Percentiles rank a stretch among this genome's conserved stretches.
Conservation (phyloP, 2,329 filamentous ascomycete genomes). For the Coniella lustricola region DNA sequence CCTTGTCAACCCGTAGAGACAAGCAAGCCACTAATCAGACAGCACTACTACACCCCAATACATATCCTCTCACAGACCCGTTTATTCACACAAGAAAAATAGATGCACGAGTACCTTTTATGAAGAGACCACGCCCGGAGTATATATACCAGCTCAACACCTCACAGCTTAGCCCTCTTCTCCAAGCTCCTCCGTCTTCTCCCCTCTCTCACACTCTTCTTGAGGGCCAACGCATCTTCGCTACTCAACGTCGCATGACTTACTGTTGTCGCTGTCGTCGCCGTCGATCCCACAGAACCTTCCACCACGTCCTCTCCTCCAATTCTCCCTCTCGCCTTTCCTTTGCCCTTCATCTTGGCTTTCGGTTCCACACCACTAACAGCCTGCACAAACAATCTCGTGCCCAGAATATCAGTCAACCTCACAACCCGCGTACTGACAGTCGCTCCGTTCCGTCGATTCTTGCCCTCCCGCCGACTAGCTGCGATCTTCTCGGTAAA, state of each 20-base stretch:
- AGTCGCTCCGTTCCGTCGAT: slow-evolving; percentile 84
- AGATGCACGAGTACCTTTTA: too few relatives aligned
- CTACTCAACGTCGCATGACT: slow-evolving; percentile 34
- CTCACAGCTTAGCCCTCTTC: slow-evolving; percentile 42
- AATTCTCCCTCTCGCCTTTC: too few relatives aligned
- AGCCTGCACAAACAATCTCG: slow-evolving; percentile 58
- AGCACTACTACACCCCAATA: too few relatives aligned
- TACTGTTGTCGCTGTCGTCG: slow-evolving; percentile 22
- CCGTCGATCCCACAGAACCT: background rate
- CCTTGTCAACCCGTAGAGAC: too few relatives aligned
- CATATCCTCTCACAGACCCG: too few relatives aligned
- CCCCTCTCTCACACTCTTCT: slow-evolving; percentile 37
- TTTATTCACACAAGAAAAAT: too few relatives aligned
- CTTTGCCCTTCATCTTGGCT: too few relatives aligned
- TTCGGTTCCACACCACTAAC: slow-evolving; percentile 28
- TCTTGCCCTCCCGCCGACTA: slow-evolving; percentile 86
- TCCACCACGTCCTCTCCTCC: too few relatives aligned
- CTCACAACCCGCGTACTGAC: slow-evolving; percentile 75
- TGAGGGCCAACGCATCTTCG: slow-evolving; percentile 42
- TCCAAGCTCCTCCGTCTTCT: slow-evolving; percentile 43
- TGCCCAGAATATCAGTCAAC: slow-evolving; percentile 68
- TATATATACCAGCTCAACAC: too few relatives aligned
- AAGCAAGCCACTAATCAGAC: too few relatives aligned
- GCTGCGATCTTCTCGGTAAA: slow-evolving; percentile 84
- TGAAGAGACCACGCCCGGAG: too few relatives aligned